Percentiles rank a stretch among this genome's conserved stretches.
These are phyloP conservation scores for Microbotryum scabiosae DNA, from an alignment of 1,284 basidiomycete species.

Conservation along the genomic window DNA sequence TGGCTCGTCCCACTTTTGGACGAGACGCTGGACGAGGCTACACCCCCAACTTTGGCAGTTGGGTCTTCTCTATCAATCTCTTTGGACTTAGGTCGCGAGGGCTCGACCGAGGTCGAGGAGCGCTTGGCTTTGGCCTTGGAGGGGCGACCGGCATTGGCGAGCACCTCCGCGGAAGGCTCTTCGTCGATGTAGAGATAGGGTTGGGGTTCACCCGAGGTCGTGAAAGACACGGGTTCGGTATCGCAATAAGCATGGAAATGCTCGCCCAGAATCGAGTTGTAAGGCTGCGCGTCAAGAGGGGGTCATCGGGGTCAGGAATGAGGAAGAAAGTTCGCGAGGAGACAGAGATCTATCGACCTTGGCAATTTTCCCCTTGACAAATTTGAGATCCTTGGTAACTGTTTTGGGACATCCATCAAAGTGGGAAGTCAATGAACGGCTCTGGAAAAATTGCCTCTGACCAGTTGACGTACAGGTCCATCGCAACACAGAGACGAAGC, in stretches of 20 bases:
- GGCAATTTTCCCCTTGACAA: conserved; percentile 53
- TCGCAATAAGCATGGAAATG: conserved; percentile 76
- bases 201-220: conserved; percentile 30
- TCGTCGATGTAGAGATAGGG: conserved; percentile 22
- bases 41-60: no score
- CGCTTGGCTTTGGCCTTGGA: conserved; percentile 5
- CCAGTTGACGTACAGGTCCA: conserved; percentile 50
- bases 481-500: conserved; percentile 81
- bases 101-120: background rate
- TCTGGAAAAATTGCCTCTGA: background rate
- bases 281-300: conserved; percentile 14
- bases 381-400: conserved; percentile 89
- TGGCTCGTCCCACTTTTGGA: no score
- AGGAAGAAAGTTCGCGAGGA: background rate
- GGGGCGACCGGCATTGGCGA: conserved; percentile 20
- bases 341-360: no score
- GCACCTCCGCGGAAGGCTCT: conserved; percentile 15
- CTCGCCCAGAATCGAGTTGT: conserved; percentile 74
- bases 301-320: conserved; percentile 10
- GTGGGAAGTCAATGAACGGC: background rate
- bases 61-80: background rate
- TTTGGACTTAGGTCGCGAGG: background rate
- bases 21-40: no score
- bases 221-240: conserved; percentile 39
- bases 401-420: background rate